Evolutionary conservation across 1,284 basidiomycete genomes (phyloP).

Genomic region (Pascua sp.): DNA sequence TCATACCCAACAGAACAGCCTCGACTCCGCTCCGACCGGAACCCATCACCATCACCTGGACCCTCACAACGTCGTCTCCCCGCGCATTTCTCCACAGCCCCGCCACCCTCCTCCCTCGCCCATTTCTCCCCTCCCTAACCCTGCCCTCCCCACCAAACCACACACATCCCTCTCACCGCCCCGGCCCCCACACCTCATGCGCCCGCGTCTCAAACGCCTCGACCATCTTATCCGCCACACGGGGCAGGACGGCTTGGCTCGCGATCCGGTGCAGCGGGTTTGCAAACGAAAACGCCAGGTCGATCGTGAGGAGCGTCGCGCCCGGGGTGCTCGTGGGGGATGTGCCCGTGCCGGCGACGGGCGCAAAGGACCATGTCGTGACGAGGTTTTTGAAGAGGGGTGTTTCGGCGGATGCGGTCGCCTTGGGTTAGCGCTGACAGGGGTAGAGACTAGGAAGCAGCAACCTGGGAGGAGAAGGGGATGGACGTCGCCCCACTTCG

Average conservation of each 20-base stretch:
- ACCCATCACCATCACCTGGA: too few relatives aligned
- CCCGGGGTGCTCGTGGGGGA: constrained; percentile 10
- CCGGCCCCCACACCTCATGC: constrained; percentile 63
- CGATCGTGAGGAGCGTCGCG: constrained; percentile 71
- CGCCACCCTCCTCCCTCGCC: too few relatives aligned
- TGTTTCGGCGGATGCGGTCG: constrained; percentile 69
- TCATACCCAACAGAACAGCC: too few relatives aligned
- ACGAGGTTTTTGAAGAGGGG: constrained; percentile 80
- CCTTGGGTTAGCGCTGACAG: constrained; percentile 50
- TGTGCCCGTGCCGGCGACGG: constrained; percentile 1
- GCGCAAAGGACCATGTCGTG: constrained; percentile 59
- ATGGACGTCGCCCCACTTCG: too few relatives aligned
- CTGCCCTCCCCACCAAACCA: too few relatives aligned
- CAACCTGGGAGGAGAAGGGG: too few relatives aligned
- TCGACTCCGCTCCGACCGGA: too few relatives aligned
- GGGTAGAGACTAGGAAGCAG: too few relatives aligned
- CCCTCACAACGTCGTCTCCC: too few relatives aligned
- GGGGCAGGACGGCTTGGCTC: constrained; percentile 76
- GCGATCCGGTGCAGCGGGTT: constrained; percentile 80
- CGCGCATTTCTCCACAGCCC: too few relatives aligned
- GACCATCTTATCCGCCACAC: constrained; percentile 84
- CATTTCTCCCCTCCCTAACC: too few relatives aligned
- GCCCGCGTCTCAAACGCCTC: constrained; percentile 86
- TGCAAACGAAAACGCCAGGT: constrained; percentile 79
- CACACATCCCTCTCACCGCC: constrained; percentile 41